A percentile compares a stretch with the other conserved stretches of the same genome.
These are phyloP conservation scores for Cicer arietinum DNA, from an alignment of 306 rosid genomes.

Conservation along the genomic window DNA sequence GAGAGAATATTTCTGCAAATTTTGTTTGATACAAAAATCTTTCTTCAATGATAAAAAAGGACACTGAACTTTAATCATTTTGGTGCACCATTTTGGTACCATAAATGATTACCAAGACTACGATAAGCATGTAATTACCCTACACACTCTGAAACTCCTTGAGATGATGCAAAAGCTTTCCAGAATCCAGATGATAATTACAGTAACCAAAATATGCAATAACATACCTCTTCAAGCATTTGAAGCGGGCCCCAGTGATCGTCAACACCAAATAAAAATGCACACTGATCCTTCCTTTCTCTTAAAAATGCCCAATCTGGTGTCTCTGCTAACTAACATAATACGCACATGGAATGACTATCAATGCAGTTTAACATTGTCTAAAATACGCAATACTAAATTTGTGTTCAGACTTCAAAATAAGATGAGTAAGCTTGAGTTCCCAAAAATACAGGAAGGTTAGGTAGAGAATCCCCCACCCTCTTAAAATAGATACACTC, in stretches of 20 bases:
- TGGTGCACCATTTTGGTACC: constrained; percentile 14
- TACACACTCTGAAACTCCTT: not conserved
- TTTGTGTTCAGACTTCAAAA: constrained; percentile 16
- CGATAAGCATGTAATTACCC: constrained; percentile 25
- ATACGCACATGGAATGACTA: constrained; percentile 47
- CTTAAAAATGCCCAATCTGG: constrained; percentile 86
- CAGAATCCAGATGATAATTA: constrained; percentile 39
- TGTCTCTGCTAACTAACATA: constrained; percentile 73
- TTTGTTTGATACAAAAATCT: constrained; percentile 18
- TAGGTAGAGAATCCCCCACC: constrained; percentile 21
- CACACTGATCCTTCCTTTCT: constrained; percentile 63
- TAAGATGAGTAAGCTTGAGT: constrained; percentile 9
- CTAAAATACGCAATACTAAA: constrained; percentile 2
- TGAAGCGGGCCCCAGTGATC: constrained; percentile 98
- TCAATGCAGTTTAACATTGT: constrained; percentile 34
- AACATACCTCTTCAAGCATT: constrained; percentile 78
- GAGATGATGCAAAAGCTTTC: constrained; percentile 30
- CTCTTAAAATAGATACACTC: not conserved
- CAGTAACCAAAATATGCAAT: constrained; percentile 1
- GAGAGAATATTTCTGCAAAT: not conserved
- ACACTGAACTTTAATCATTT: constrained; percentile 10
- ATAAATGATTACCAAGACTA: constrained; percentile 13
- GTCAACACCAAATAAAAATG: constrained; percentile 76
- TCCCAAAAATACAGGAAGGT: constrained; percentile 19
- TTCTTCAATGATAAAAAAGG: not conserved